A percentile compares a stretch with the other conserved stretches of the same genome.
phyloP scores from a whole-genome alignment of 1,284 basidiomycete species.

The Polyporus tsugae region DNA sequence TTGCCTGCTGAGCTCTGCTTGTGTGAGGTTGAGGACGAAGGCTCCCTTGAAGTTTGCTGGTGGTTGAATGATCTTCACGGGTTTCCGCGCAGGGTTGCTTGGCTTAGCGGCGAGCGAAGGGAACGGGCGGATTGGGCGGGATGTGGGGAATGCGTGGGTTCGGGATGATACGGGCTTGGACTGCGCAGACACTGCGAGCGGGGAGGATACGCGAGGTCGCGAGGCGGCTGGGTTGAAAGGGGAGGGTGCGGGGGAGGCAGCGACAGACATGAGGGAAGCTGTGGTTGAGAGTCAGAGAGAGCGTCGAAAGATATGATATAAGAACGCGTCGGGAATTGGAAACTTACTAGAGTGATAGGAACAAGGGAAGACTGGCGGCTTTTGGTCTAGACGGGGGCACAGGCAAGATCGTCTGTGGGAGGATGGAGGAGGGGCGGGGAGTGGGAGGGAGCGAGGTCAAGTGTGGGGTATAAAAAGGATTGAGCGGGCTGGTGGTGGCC shows the following conservation, averaged over 20 bases:
- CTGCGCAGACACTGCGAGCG: constrained; percentile 56
- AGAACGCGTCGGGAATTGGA: not conserved
- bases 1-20: constrained; percentile 79
- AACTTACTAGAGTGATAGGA: constrained; percentile 30
- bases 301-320: not conserved
- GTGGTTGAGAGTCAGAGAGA: constrained; percentile 4
- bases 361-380: not conserved
- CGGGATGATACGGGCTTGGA: constrained; percentile 37
- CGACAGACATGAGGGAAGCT: constrained; percentile 39
- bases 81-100: constrained; percentile 45
- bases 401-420: constrained; percentile 6
- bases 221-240: constrained; percentile 35
- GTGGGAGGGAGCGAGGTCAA: not conserved
- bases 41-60: constrained; percentile 73
- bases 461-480: constrained; percentile 29
- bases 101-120: constrained; percentile 58
- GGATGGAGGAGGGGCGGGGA: constrained; percentile 10
- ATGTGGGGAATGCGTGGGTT: constrained; percentile 60
- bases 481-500: not conserved
- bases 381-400: not conserved
- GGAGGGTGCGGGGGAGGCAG: constrained; percentile 39
- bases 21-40: constrained; percentile 80
- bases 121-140: constrained; percentile 79
- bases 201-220: constrained; percentile 59
- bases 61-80: constrained; percentile 78